A percentile compares a stretch with the other conserved stretches of the same genome.
Evolutionary conservation across 768 basidiomycete genomes (phyloP).

Genomic region (Mycena floridula): DNA sequence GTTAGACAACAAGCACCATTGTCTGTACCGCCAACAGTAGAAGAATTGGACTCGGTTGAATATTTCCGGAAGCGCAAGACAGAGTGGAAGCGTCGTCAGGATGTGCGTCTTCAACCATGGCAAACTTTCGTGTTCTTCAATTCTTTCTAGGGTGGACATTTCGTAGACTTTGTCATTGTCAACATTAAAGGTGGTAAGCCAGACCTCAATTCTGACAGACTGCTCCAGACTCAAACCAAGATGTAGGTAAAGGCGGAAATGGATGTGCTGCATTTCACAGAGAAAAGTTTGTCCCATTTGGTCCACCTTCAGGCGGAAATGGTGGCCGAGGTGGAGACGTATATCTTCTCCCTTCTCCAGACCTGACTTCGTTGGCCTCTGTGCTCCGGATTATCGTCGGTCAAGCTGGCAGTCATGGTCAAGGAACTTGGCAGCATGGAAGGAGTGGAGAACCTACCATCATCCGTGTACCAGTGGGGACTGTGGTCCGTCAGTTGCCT

Average conservation of each 20-base stretch:
- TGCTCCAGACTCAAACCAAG: conserved; percentile 1
- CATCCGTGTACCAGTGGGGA: conserved; percentile 84
- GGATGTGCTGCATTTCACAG: conserved; percentile 93
- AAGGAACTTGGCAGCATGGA: conserved; percentile 87
- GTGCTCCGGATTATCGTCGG: conserved; percentile 67
- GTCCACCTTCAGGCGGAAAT: conserved; percentile 90
- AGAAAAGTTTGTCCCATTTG: conserved; percentile 77
- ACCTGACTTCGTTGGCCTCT: conserved; percentile 71
- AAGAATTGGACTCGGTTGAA: conserved; percentile 24
- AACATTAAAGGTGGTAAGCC: conserved; percentile 69
- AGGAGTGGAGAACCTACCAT: conserved; percentile 64
- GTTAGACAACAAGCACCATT: not conserved
- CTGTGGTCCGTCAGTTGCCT: conserved; percentile 74
- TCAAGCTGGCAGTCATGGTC: conserved; percentile 62
- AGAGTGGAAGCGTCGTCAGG: conserved; percentile 73
- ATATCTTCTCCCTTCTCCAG: conserved; percentile 73
- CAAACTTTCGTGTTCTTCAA: conserved; percentile 5
- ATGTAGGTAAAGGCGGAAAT: conserved; percentile 78
- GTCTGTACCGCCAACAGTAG: not conserved
- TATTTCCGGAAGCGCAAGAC: conserved; percentile 48
- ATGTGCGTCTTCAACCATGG: conserved; percentile 32
- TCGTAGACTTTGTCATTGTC: conserved; percentile 79
- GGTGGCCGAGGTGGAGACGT: conserved; percentile 88
- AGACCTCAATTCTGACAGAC: not conserved
- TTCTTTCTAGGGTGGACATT: conserved; percentile 56